Base-by-base conservation (phyloP, 2,329 filamentous ascomycete genomes). In the Drechslerella dactyloides region DNA sequence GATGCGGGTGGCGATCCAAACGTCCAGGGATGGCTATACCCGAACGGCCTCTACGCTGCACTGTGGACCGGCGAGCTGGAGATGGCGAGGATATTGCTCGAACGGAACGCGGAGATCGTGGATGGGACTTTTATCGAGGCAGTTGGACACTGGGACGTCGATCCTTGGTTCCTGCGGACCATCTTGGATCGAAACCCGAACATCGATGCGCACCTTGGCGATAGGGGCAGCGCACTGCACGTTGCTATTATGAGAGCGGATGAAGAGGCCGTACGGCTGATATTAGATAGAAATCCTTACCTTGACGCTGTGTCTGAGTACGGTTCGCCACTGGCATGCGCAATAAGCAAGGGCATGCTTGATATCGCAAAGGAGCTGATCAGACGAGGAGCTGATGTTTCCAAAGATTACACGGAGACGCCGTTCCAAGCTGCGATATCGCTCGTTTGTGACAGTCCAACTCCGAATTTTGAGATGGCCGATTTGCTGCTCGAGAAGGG, bases 361-460 rank as follows among this genome's bases (percentile, higher is more conserved):
- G 44, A 58, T 27, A 50, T 69, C 19, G 57, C 65, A 19, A 58
- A 58, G 10, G 57, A 62, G 10, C 33, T 69, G n/a, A 69, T 69
- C 8, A n/a, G 48, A 13, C 27, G 24, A 11, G 65, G 65, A 2
- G 58, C 51, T 0, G 58, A 63, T 50, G 11, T 58, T 1, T 33
- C 42, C 3, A 46, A 51, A 58, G 57, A 57, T 21, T 0, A 55
- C 0, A 19, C 42, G 27, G 30, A 61, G 10, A 62, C 33, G n/a
- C 52, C 57, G 2, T 62, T 69, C 21, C 42, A 40, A 2, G 40
- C 52, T 3, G 57, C 52, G 24, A 40, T 59, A 23, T 24, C n/a
- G n/a, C 21, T 19, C 19, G 23, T 7, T 19, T 24, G 19, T 23
- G 8, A 37, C 0, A 8, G 27, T 1, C 2, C 21, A 3, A 10